phyloP scores from a whole-genome alignment of 208 protist genomes.

The Acanthamoeba sp. region DNA sequence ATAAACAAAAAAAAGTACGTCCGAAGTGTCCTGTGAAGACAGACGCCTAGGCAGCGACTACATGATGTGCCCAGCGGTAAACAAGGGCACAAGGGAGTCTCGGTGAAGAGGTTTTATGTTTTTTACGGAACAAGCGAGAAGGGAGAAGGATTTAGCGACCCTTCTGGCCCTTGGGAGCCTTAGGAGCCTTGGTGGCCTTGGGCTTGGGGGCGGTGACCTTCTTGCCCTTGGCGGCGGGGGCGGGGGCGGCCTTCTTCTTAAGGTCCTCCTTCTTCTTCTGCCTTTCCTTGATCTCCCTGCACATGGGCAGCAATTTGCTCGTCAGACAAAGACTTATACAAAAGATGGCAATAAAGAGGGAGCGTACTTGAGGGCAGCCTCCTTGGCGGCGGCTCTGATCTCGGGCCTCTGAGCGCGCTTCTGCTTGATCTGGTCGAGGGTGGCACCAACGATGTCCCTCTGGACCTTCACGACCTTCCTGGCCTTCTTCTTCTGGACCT shows the following conservation, averaged over 20 bases:
- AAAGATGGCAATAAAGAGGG: neutral
- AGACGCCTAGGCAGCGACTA: neutral
- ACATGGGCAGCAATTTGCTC: neutral
- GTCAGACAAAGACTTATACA: neutral
- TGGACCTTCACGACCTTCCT: conserved; percentile 81
- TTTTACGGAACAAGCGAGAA: neutral
- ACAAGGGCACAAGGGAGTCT: neutral
- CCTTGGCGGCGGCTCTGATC: conserved; percentile 75
- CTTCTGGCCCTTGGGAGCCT: conserved; percentile 70
- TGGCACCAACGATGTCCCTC: conserved; percentile 80
- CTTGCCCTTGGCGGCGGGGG: neutral
- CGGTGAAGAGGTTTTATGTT: neutral
- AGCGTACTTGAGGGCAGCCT: conserved; percentile 80
- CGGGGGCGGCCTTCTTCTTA: conserved; percentile 66
- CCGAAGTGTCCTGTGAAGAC: too few species aligned
- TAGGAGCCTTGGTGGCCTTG: conserved; percentile 61
- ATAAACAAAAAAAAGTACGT: neutral
- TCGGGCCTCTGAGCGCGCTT: conserved; percentile 76
- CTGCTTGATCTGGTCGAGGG: conserved; percentile 84
- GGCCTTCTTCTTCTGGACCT: conserved; percentile 81
- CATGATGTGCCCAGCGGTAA: neutral
- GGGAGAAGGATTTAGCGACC: conserved; percentile 49
- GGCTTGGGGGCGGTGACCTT: neutral
- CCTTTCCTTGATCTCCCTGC: conserved; percentile 76
- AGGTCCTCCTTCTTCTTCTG: conserved; percentile 69